A percentile compares a stretch with the other conserved stretches of the same genome.
These are phyloP conservation scores for Mycena polygramma DNA, from an alignment of 768 basidiomycete genomes.

Conservation along the genomic window DNA sequence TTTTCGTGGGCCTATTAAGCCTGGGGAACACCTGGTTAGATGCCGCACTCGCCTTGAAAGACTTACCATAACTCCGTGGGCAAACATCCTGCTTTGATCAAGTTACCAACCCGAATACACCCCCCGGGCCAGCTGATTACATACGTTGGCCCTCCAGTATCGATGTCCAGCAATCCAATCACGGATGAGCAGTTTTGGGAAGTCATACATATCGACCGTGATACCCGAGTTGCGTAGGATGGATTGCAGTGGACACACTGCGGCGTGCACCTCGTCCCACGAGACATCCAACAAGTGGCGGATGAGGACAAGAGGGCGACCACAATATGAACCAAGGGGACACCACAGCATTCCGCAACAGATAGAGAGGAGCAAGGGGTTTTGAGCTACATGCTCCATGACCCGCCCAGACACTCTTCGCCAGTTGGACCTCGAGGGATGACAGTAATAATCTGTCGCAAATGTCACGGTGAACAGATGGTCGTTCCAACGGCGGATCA, in stretches of 20 bases:
- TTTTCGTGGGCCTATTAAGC: no score
- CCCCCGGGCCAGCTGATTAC: neutral
- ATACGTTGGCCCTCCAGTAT: slow-evolving; percentile 10
- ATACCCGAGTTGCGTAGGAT: neutral
- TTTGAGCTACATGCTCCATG: neutral
- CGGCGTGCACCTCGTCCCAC: neutral
- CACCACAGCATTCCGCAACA: neutral
- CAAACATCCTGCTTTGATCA: neutral
- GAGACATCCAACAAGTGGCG: neutral
- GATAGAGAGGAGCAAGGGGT: neutral
- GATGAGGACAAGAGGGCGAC: neutral
- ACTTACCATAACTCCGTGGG: neutral
- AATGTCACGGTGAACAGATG: neutral
- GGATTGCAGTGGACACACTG: slow-evolving; percentile 1
- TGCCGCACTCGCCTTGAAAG: no score
- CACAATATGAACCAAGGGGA: no score
- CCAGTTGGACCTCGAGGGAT: neutral
- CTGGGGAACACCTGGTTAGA: no score
- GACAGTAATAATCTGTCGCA: no score
- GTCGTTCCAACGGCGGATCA: neutral
- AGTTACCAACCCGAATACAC: neutral
- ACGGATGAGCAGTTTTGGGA: neutral
- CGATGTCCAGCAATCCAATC: neutral
- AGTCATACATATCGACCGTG: no score
- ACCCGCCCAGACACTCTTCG: no score